Percentiles rank a stretch among this genome's conserved stretches.
These are phyloP conservation scores for Rhodosorus marinus DNA, from an alignment of 23 red algal genomes.

Conservation along the genomic window DNA sequence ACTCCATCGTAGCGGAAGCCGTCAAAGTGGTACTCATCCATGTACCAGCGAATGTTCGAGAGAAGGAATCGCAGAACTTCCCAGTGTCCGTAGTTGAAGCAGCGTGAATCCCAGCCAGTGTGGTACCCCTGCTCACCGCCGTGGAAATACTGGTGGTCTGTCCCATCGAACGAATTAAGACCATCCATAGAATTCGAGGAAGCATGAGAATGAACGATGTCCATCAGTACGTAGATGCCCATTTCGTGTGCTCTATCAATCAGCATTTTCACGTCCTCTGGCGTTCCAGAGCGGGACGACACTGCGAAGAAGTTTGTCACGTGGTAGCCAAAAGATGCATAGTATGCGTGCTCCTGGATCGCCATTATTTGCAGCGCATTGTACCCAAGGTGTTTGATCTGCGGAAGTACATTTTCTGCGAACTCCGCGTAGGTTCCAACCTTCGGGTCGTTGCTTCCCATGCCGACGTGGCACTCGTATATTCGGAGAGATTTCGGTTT, in stretches of 20 bases:
- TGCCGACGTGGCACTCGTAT: slow-evolving; percentile 97
- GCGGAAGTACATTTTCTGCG: slow-evolving; percentile 71
- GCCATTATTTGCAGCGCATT: slow-evolving; percentile 98
- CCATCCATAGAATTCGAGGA: slow-evolving; percentile 87
- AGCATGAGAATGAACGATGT: slow-evolving; percentile 91
- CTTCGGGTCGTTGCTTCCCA: slow-evolving; percentile 73
- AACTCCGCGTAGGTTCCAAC: slow-evolving; percentile 87
- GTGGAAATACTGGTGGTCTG: slow-evolving; percentile 97
- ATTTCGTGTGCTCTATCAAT: slow-evolving; percentile 70
- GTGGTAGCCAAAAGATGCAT: slow-evolving; percentile 97
- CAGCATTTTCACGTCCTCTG: slow-evolving; percentile 87
- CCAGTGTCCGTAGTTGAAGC: slow-evolving; percentile 97
- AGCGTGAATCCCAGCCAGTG: slow-evolving; percentile 67
- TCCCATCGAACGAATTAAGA: slow-evolving; percentile 93
- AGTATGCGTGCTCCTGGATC: slow-evolving; percentile 99
- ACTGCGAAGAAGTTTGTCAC: slow-evolving; percentile 99
- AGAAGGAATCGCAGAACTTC: slow-evolving; percentile 93
- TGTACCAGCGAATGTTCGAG: slow-evolving; percentile 83
- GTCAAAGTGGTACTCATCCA: slow-evolving; percentile 99
- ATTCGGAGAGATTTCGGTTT: slow-evolving; percentile 46
- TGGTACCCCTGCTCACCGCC: slow-evolving; percentile 77
- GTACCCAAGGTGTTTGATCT: slow-evolving; percentile 66
- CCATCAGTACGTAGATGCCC: slow-evolving; percentile 86
- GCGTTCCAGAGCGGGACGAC: slow-evolving; percentile 50
- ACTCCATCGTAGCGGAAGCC: slow-evolving; percentile 98